Conservation (phyloP, 192 early-diverging fungal species). For the Backusella macrospora region DNA sequence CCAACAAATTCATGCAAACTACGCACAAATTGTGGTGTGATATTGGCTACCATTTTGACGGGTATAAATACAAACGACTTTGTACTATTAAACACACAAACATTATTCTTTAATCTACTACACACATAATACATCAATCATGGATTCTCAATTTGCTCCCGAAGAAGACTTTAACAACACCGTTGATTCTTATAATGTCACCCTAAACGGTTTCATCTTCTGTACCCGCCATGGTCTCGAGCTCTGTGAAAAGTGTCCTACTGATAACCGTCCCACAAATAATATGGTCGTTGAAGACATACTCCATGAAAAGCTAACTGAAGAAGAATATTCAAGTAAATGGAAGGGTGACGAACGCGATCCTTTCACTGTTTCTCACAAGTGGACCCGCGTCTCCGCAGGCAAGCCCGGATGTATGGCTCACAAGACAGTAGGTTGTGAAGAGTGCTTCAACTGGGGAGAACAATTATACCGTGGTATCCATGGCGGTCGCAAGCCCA, state of each 20-base stretch:
- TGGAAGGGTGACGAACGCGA: conserved; percentile 39
- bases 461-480: conserved; percentile 23
- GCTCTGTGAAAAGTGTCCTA: conserved; percentile 36
- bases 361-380: conserved; percentile 26
- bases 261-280: conserved; percentile 34
- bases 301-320: conserved; percentile 26
- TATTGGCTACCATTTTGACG: no score
- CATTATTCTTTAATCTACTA: background rate
- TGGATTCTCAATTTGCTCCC: conserved; percentile 28
- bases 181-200: conserved; percentile 28
- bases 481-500: conserved; percentile 27
- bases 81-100: no score
- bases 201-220: conserved; percentile 37
- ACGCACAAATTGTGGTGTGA: no score
- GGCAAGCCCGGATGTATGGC: conserved; percentile 35
- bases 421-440: conserved; percentile 32
- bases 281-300: conserved; percentile 30
- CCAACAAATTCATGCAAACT: no score
- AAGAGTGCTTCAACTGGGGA: conserved; percentile 41
- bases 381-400: conserved; percentile 24
- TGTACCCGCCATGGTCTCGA: conserved; percentile 36
- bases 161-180: conserved; percentile 29
- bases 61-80: no score
- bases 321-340: conserved; percentile 27
- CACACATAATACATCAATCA: background rate